Evolutionary conservation across 2,329 filamentous ascomycete species (phyloP).

Genomic region (Graphium sp.): DNA sequence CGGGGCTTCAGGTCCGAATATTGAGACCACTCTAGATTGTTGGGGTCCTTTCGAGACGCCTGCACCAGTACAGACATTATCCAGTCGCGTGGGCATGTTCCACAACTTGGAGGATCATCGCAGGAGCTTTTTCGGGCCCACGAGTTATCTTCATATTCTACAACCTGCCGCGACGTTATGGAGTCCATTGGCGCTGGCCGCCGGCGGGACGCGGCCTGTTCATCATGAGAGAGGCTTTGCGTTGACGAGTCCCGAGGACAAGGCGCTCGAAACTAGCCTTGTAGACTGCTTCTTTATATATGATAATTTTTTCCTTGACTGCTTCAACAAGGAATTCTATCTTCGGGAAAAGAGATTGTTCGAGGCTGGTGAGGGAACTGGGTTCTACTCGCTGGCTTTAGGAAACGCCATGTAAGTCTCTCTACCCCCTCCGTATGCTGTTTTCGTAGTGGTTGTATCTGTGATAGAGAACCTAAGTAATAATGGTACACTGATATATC

Average conservation of each 20-base stretch:
- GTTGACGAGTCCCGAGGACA: not conserved
- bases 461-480: too few species aligned
- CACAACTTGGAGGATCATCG: not conserved
- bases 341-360: constrained; percentile 1
- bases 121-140: constrained; percentile 1
- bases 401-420: constrained; percentile 2
- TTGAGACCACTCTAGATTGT: too few species aligned
- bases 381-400: constrained; percentile 2
- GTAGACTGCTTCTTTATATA: constrained; percentile 1
- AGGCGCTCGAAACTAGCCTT: not conserved
- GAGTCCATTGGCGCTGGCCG: not conserved
- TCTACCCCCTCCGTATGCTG: not conserved
- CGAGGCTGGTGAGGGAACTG: not conserved
- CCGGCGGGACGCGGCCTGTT: too few species aligned
- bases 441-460: too few species aligned
- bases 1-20: too few species aligned
- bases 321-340: not conserved
- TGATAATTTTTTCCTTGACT: not conserved
- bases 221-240: not conserved
- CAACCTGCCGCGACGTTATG: not conserved
- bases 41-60: too few species aligned
- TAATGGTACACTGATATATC: too few species aligned
- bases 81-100: not conserved
- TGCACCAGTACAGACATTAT: not conserved
- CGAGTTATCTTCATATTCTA: constrained; percentile 1